These are phyloP conservation scores for Nitzschia sp. DNA, from an alignment of 108 stramenopile genomes.

Conservation along the genomic window DNA sequence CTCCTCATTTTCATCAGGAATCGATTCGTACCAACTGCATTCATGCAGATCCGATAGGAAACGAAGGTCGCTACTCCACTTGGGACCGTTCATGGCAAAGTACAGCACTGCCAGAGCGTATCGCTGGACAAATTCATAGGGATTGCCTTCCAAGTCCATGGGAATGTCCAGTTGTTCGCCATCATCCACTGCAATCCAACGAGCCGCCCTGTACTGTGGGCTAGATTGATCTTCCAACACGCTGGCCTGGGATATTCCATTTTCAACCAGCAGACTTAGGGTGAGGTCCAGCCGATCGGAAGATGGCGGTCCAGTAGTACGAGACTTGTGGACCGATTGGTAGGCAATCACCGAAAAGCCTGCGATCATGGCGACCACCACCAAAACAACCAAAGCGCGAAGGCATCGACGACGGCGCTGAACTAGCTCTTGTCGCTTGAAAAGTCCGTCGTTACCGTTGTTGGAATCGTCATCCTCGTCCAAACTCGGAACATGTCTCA, in stretches of 20 bases:
- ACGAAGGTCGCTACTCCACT: slow-evolving; percentile 11
- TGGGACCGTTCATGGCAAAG: slow-evolving; percentile 30
- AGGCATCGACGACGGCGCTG: neutral
- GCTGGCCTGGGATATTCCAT: slow-evolving; percentile 11
- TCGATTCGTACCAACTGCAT: slow-evolving; percentile 32
- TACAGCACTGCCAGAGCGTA: slow-evolving; percentile 40
- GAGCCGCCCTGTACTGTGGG: slow-evolving; percentile 46
- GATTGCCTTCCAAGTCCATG: neutral
- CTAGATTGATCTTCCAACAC: slow-evolving; percentile 19
- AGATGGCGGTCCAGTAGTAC: neutral
- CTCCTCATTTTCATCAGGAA: slow-evolving; percentile 13
- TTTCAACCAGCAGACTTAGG: slow-evolving; percentile 13
- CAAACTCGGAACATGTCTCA: neutral
- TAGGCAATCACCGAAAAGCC: slow-evolving; percentile 10
- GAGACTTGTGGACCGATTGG: neutral
- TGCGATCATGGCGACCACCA: neutral
- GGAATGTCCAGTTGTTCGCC: slow-evolving; percentile 23
- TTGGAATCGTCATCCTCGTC: neutral
- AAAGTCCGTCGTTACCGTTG: neutral
- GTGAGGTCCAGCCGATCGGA: neutral
- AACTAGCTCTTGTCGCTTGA: neutral
- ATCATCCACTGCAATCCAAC: slow-evolving; percentile 52
- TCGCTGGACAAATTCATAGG: slow-evolving; percentile 35
- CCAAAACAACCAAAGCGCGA: neutral
- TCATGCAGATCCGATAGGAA: slow-evolving; percentile 33